Base-by-base conservation (phyloP, 192 early-diverging fungal genomes). In the Coemansia sp. region DNA sequence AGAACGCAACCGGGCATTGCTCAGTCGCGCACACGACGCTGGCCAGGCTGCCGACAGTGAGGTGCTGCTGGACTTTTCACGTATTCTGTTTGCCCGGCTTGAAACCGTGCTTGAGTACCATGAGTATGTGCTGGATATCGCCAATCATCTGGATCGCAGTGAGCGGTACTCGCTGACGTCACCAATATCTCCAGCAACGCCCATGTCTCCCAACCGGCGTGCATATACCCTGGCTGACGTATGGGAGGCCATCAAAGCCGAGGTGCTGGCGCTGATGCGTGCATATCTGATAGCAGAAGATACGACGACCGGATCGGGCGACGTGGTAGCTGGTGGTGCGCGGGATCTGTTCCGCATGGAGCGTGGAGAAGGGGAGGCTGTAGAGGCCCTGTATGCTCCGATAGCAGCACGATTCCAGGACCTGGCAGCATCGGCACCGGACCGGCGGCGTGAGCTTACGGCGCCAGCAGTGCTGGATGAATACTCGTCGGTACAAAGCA, bases 41-140 rank as follows among this genome's bases (percentile, higher is more conserved):
- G 55, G 50, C 19, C 84, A 86, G 52, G 81, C 83, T 21, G 71
- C 70, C 1, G 79, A 86, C 47, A 83, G 84, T 28, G 89, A 91
- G 61, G 81, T 88, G 33, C 50, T 91, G 50, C 82, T 80, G 53
- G 89, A 91, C 56, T 76, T 89, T 63, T 73, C 88, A 10, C 85
- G 88, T 72, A 88, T 88, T 0, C 55, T 89, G 45, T 91, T 85
- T 73, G 88, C 87, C 1, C 87, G 89, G 49, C 52, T 91, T 11
- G 87, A 88, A 52, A 81, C 87, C 3, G 86, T 91, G 6, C 53
- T 87, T 1, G 86, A 87, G 61, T 88, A 87, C 43, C 88, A 91
- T 46, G 79, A 85, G 35, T 85, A 85, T 40, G 72, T 88, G n/a
- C 68, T 86, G 37, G 76, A 86, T 16, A 71, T 83, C n/a, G 81